Conservation (phyloP, 257 asterid species). For the Ilex aquifolium region DNA sequence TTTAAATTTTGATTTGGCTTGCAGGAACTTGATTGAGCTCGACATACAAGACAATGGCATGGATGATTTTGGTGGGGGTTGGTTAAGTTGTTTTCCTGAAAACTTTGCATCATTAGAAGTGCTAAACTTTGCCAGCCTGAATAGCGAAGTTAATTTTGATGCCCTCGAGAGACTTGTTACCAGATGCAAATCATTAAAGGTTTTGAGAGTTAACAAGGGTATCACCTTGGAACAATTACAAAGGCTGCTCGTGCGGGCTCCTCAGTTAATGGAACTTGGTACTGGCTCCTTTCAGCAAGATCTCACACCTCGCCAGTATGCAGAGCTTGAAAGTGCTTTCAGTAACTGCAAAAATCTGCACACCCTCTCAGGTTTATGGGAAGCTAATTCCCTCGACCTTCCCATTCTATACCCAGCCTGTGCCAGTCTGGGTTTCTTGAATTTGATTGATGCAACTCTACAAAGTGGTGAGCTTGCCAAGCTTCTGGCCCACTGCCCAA, state of each 20-base stretch:
- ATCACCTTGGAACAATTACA: constrained; percentile 52
- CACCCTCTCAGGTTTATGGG: constrained; percentile 71
- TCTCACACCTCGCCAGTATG: constrained; percentile 42
- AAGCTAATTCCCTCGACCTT: constrained; percentile 37
- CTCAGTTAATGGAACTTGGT: constrained; percentile 63
- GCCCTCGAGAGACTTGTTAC: constrained; percentile 79
- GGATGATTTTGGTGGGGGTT: constrained; percentile 51
- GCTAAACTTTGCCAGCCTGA: constrained; percentile 62
- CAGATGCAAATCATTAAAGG: constrained; percentile 62
- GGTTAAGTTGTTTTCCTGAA: constrained; percentile 81
- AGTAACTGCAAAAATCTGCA: constrained; percentile 45
- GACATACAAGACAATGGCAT: constrained; percentile 67
- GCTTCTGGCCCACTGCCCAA: constrained; percentile 65
- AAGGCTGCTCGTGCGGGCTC: constrained; percentile 49
- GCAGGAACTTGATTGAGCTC: constrained; percentile 86
- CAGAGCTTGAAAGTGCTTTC: constrained; percentile 47
- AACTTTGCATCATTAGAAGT: constrained; percentile 61
- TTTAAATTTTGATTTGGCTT: constrained; percentile 10
- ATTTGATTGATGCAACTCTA: constrained; percentile 50
- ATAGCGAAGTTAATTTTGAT: constrained; percentile 56
- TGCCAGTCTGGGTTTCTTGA: constrained; percentile 58
- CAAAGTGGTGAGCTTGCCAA: constrained; percentile 53
- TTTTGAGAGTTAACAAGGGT: constrained; percentile 64
- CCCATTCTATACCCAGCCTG: constrained; percentile 73
- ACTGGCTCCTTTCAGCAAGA: constrained; percentile 69